Conservation (phyloP, 2,329 filamentous ascomycete species). For the Trichophyton verrucosum region DNA sequence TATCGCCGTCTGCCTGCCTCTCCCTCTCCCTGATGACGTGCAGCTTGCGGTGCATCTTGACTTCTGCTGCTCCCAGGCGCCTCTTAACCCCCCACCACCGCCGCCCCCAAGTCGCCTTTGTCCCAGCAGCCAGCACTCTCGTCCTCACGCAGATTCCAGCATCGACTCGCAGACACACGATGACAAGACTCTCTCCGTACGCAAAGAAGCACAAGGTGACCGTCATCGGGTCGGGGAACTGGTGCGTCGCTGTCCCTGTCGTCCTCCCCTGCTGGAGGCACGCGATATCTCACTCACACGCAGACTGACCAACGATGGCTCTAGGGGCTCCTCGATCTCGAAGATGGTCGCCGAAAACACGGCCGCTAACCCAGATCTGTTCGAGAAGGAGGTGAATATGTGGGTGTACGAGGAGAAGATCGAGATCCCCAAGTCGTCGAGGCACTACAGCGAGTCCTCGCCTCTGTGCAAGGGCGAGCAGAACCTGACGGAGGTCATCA, state of each 20-base stretch:
- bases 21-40: background rate
- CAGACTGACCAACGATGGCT: conserved; percentile 1
- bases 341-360: conserved; percentile 96
- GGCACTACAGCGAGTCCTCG: conserved; percentile 54
- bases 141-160: background rate
- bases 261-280: background rate
- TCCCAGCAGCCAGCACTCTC: background rate
- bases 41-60: background rate
- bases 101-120: background rate
- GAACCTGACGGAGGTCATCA: conserved; percentile 86
- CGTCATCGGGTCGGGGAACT: conserved; percentile 91
- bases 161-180: conserved; percentile 19
- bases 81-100: background rate
- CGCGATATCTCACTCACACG: background rate
- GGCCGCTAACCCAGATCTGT: conserved; percentile 60
- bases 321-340: conserved; percentile 87
- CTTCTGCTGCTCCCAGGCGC: background rate
- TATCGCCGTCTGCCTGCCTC: background rate
- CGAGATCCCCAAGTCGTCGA: conserved; percentile 56
- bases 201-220: conserved; percentile 81
- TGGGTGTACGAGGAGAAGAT: conserved; percentile 97
- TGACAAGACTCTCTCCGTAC: conserved; percentile 40
- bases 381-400: conserved; percentile 88
- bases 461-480: conserved; percentile 53
- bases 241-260: conserved; percentile 42